Evolutionary conservation across 768 basidiomycete species (phyloP), one percentile per base, ranked within the genome.

Genomic region (Gloeopeniophorella convolvens): DNA sequence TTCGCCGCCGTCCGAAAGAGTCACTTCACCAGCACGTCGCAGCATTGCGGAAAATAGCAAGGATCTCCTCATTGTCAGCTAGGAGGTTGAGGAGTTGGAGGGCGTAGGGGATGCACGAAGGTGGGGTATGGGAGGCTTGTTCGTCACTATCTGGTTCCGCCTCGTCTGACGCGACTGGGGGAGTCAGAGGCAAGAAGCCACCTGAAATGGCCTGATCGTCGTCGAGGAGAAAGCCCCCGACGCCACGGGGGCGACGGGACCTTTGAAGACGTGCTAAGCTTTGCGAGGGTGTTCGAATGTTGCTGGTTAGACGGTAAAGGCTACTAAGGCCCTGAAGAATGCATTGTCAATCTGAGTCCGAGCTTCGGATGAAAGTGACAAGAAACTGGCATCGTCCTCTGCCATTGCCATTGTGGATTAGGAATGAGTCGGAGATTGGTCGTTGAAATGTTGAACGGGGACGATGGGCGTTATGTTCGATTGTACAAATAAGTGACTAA

Each of bases 11-110:
- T 12, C 31, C 16, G 13, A 37, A 31, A 26, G 41, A 23, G 12
- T 30, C 31, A 11, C 65, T 69, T 41, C 65, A 65, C 88, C 89
- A 89, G 15, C 86, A 88, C 1, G 77, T 70, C 0, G 85, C 83
- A 2, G 89, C 89, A 54, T 85, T 87, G 31, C 72, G 72, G 65
- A 92, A 88, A 1, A 89, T 82, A 2, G 72, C 62, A 4, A 91
- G 72, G 10, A 89, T 72, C 45, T 87, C 78, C n/a, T 75, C 73
- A 62, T 89, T 82, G 21, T 83, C 73, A 8, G 78, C 77, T 8
- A 63, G 66, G 7, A 90, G 70, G 54, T 82, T 78, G 16, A 92
- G 72, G 15, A 69, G 59, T 55, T 75, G 74, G 2, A 92, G 75
- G 10, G 85, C 86, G 10, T 64, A 53, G 3, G 87, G 80, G 35